Evolutionary conservation across 2,329 filamentous ascomycete species (phyloP).

Genomic region (Aspergillus sp.): DNA sequence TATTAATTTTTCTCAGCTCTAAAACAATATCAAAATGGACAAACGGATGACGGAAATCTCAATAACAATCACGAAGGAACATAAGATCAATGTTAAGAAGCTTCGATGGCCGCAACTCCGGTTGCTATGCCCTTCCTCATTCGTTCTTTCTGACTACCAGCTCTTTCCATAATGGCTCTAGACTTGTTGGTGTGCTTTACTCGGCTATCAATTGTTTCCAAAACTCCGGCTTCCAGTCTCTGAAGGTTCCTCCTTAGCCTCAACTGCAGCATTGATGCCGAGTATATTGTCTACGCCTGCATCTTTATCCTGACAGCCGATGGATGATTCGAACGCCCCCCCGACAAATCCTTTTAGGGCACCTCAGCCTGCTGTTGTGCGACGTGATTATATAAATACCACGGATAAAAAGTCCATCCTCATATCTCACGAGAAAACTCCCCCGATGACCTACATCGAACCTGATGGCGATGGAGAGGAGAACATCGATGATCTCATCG

Average conservation of each 20-base stretch:
- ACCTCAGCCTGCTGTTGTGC: neutral
- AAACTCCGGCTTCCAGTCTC: neutral
- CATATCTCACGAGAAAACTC: conserved; percentile 45
- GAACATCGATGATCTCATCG: conserved; percentile 82
- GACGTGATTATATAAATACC: neutral
- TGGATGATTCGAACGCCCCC: neutral
- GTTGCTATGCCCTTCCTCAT: neutral
- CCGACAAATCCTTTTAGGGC: neutral
- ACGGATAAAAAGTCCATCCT: neutral
- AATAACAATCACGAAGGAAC: neutral
- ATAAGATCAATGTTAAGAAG: neutral
- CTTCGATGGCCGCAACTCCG: neutral
- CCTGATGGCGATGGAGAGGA: conserved; percentile 73
- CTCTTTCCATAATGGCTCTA: neutral
- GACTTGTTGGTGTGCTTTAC: neutral
- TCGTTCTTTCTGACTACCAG: neutral
- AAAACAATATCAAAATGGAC: no score
- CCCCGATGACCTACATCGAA: conserved; percentile 48
- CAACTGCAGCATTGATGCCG: neutral
- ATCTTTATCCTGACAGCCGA: conserved; percentile 1
- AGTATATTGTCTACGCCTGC: conserved; percentile 4
- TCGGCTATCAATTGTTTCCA: neutral
- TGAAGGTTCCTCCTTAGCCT: neutral
- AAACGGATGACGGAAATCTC: no score
- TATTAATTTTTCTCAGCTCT: no score